Base-by-base conservation (phyloP, 805 yeast genomes). In the Yarrowia porcina region DNA sequence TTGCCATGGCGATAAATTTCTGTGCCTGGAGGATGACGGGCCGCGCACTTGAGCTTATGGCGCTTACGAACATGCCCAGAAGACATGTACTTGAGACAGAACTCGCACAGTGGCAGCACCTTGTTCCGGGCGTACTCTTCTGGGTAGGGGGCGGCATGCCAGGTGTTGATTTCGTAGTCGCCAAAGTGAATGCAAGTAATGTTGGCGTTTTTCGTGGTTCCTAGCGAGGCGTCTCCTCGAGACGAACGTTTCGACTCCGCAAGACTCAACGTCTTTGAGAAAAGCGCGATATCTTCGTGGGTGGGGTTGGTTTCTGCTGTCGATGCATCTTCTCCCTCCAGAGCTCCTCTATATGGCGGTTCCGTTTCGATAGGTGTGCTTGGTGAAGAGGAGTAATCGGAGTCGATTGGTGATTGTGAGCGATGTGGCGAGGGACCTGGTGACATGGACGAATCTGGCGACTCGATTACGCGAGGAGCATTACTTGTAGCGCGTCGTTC, bases 91-190 rank as follows among this genome's bases (percentile, higher is more conserved):
- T 88, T 86, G 64, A 93, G 74, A 71, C 98, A 94, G 69, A 80
- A 84, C 67, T 90, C 94, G 74, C 98, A 94, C 15, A 93, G 81
- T 69, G 85, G 86, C 49, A 94, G 75, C 2, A 85, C 80, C 42
- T 77, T 77, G 49, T 84, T 82, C 30, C 79, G 80, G 42, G 89
- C 83, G 69, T 85, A 89, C 69, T 89, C 94, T 65, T 88, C 91
- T 0, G 98, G 97, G 71, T 89, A 94, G 1, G 98, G 98, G 0
- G 97, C 86, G 3, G 89, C 83, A 73, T 89, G 92, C 97, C 97
- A 90, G 0, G 97, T 89, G 65, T 87, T 88, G 27, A 94, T 89
- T 71, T 88, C 91, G 72, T 75, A 83, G 45, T 81, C 81, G 35
- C 90, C 83, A 67, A 92, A 84, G 68, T 86, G 90, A 23, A 92